A percentile compares a stretch with the other conserved stretches of the same genome.
Evolutionary conservation across 176 grass and related monocot species (phyloP).

Genomic region (Avena eriantha): DNA sequence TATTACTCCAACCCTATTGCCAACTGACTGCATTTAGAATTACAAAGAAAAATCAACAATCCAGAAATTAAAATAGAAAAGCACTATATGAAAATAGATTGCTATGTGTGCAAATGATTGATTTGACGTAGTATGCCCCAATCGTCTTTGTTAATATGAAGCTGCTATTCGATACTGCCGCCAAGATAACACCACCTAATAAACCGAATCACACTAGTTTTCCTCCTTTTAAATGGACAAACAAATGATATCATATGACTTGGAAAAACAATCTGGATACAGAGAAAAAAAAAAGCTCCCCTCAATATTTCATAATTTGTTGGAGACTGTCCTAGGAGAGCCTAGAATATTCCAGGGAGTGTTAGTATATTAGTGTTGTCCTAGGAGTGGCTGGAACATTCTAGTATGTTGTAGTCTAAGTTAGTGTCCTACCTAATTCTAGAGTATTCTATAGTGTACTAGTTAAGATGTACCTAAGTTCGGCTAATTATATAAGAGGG

Average conservation of each 20-base stretch:
- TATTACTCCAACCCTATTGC: slow-evolving; percentile 81
- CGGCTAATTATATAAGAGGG: no score
- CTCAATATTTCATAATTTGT: neutral
- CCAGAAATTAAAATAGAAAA: slow-evolving; percentile 29
- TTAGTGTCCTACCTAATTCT: no score
- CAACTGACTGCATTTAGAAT: slow-evolving; percentile 69
- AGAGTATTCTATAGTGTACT: no score
- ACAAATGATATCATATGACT: neutral
- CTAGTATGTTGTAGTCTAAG: no score
- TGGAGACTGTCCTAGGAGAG: no score
- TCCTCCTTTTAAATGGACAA: neutral
- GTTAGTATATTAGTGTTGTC: no score
- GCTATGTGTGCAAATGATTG: neutral
- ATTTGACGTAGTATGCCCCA: neutral
- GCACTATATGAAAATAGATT: slow-evolving; percentile 18
- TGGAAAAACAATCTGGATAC: slow-evolving; percentile 1
- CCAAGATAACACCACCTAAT: neutral
- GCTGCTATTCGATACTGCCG: neutral
- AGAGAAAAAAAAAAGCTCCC: neutral
- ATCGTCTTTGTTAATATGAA: neutral
- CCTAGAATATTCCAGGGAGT: no score
- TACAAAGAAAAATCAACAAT: slow-evolving; percentile 33
- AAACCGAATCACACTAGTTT: slow-evolving; percentile 5
- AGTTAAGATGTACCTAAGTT: no score
- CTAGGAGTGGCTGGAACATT: no score